Conservation (phyloP, 768 basidiomycete species). For the Phaeotremella fagi region DNA sequence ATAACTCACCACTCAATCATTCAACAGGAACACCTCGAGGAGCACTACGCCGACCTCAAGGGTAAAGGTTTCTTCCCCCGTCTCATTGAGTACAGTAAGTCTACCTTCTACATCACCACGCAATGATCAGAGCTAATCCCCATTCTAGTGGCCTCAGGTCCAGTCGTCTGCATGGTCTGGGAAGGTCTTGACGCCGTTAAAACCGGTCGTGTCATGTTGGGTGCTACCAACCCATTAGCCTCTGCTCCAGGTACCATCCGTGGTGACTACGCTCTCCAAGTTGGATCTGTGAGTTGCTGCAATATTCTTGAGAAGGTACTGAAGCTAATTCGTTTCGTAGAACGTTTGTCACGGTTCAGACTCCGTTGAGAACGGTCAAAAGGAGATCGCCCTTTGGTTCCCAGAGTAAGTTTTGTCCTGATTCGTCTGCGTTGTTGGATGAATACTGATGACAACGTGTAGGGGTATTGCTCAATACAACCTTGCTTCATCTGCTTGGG, state of each 20-base stretch:
- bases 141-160: constrained; percentile 57
- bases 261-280: constrained; percentile 88
- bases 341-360: constrained; percentile 51
- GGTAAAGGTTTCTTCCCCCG: constrained; percentile 94
- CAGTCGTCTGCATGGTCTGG: constrained; percentile 82
- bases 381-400: constrained; percentile 84
- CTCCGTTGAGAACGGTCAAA: constrained; percentile 56
- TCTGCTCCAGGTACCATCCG: constrained; percentile 93
- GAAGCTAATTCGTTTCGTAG: constrained; percentile 3
- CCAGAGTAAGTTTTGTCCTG: constrained; percentile 30
- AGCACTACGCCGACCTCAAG: constrained; percentile 95
- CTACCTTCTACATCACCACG: no score
- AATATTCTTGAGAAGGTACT: background rate
- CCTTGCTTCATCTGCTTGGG: constrained; percentile 34
- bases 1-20: background rate
- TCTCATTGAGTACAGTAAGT: constrained; percentile 73
- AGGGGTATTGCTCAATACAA: constrained; percentile 45
- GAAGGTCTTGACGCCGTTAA: constrained; percentile 64
- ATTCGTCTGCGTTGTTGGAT: no score
- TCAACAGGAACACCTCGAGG: constrained; percentile 70
- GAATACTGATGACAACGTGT: constrained; percentile 6
- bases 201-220: constrained; percentile 93
- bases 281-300: constrained; percentile 56
- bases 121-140: no score
- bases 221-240: constrained; percentile 90